Evolutionary conservation across 179 eudicot species (phyloP).

Genomic region (Patellifolia procumbens): DNA sequence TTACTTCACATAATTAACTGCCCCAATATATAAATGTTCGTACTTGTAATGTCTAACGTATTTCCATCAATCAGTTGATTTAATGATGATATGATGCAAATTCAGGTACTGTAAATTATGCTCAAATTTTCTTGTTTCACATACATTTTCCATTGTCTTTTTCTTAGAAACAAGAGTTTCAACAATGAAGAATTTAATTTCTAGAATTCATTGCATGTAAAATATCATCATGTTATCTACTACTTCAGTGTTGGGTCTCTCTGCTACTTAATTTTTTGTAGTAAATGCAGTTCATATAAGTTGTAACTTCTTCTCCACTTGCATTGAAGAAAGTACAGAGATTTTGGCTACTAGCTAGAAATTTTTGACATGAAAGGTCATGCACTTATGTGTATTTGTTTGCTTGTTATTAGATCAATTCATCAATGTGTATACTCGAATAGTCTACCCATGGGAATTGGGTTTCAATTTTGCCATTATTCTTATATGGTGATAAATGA

Average conservation of each 20-base stretch:
- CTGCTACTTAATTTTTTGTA: not conserved
- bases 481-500: too few relatives aligned
- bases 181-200: not conserved
- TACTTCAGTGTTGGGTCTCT: not conserved
- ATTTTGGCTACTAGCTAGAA: not conserved
- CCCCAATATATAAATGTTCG: not conserved
- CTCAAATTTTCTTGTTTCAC: not conserved
- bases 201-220: not conserved
- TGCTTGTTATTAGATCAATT: not conserved
- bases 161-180: not conserved
- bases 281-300: constrained; percentile 1
- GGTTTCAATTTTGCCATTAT: too few relatives aligned
- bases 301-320: not conserved
- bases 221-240: not conserved
- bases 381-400: not conserved
- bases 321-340: not conserved
- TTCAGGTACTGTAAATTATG: not conserved
- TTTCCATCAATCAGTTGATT: not conserved
- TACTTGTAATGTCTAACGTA: not conserved
- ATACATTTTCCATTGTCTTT: not conserved
- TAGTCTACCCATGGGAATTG: too few relatives aligned
- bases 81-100: not conserved
- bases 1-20: not conserved
- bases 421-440: not conserved
- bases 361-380: not conserved